Evolutionary conservation across 202 grass and related monocot genomes (phyloP).

Genomic region (Panicum hallii): DNA sequence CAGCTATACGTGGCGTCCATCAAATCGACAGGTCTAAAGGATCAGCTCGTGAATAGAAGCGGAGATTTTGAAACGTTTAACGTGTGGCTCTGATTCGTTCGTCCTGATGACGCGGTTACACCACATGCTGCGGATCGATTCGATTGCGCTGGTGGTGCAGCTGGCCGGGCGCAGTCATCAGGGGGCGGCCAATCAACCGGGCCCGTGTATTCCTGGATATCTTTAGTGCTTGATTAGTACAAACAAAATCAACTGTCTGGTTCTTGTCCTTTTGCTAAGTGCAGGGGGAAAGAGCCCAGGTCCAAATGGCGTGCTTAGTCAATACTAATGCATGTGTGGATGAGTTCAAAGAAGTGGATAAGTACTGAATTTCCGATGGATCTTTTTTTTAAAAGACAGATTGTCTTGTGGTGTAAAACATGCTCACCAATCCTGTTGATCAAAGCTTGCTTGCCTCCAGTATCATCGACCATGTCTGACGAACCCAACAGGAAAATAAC

Average conservation of each 20-base stretch:
- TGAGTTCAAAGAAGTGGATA: background rate
- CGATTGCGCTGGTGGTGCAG: background rate
- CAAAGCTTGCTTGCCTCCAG: background rate
- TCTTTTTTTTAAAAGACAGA: background rate
- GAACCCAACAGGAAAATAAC: no score
- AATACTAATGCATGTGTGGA: background rate
- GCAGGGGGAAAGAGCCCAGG: background rate
- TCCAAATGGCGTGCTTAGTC: constrained; percentile 3
- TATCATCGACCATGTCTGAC: background rate
- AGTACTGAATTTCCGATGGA: background rate
- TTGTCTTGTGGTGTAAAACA: background rate
- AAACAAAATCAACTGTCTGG: background rate
- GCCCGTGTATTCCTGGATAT: constrained; percentile 6
- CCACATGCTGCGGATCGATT: background rate
- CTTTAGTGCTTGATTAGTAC: constrained; percentile 25
- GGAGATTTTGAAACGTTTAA: constrained; percentile 23
- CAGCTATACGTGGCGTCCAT: constrained; percentile 29
- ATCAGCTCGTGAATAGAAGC: background rate
- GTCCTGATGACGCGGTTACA: background rate
- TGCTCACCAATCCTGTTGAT: background rate
- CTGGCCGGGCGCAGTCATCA: constrained; percentile 18
- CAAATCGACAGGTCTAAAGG: constrained; percentile 11
- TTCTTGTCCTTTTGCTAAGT: constrained; percentile 28
- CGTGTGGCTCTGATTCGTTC: constrained; percentile 28
- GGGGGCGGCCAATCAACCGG: constrained; percentile 26